phyloP scores from a whole-genome alignment of 2,329 filamentous ascomycete genomes.

The Nothomitra cinnamomea region DNA sequence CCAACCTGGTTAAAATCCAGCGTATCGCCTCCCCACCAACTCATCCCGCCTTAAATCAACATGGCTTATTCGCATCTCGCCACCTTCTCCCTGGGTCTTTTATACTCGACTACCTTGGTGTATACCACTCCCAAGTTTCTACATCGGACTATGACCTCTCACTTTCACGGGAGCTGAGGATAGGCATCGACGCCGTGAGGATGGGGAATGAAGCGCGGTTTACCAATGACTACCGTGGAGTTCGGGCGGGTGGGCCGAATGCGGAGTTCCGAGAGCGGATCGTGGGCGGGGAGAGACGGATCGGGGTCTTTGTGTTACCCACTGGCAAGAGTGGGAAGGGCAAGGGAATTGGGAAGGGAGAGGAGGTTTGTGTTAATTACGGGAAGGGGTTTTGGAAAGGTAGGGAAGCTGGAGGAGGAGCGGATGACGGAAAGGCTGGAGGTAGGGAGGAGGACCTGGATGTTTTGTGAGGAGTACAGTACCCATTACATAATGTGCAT shows the following conservation, averaged over 20 bases:
- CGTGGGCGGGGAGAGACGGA: slow-evolving; percentile 26
- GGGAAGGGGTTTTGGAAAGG: slow-evolving; percentile 34
- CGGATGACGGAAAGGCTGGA: not conserved
- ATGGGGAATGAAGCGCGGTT: slow-evolving; percentile 35
- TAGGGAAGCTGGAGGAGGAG: not conserved
- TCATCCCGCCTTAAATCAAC: slow-evolving; percentile 31
- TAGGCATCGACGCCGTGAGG: slow-evolving; percentile 30
- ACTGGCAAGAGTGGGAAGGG: slow-evolving; percentile 31
- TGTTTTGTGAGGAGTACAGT: no score
- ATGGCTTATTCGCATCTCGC: slow-evolving; percentile 29
- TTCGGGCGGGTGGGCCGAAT: slow-evolving; percentile 20
- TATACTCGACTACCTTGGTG: slow-evolving; percentile 32
- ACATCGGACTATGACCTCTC: slow-evolving; percentile 33
- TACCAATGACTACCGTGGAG: slow-evolving; percentile 36
- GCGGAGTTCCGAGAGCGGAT: slow-evolving; percentile 27
- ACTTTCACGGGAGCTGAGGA: slow-evolving; percentile 29
- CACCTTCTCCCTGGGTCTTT: slow-evolving; percentile 28
- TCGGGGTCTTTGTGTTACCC: slow-evolving; percentile 33
- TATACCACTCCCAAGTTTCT: slow-evolving; percentile 27
- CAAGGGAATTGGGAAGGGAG: slow-evolving; percentile 28
- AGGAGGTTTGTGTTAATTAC: slow-evolving; percentile 36
- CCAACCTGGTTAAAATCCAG: slow-evolving; percentile 25
- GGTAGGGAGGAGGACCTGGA: not conserved
- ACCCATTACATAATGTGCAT: no score
- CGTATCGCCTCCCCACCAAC: slow-evolving; percentile 20